Evolutionary conservation across 2,329 filamentous ascomycete species (phyloP).

Genomic region (Botrytis galanthina): DNA sequence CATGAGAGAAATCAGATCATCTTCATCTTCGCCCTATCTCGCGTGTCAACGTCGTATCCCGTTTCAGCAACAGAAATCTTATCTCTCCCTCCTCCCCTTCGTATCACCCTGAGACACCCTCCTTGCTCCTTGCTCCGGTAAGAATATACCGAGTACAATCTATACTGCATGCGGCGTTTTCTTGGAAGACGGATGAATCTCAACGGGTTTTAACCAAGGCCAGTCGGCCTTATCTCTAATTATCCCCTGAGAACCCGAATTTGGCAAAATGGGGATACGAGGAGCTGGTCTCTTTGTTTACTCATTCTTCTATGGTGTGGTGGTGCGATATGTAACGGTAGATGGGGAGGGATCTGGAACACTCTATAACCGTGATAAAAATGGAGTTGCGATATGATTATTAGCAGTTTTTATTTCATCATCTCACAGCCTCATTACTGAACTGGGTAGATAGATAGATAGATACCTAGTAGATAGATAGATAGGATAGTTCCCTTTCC

Average conservation of each 20-base stretch:
- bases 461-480: no score
- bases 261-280: slow-evolving; percentile 13
- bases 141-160: slow-evolving; percentile 12
- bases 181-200: background rate
- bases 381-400: background rate
- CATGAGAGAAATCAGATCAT: background rate
- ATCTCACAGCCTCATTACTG: background rate
- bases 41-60: slow-evolving; percentile 12
- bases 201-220: background rate
- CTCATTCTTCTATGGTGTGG: background rate
- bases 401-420: background rate
- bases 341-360: background rate
- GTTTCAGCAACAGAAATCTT: background rate
- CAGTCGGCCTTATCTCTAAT: slow-evolving; percentile 5
- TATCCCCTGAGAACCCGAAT: slow-evolving; percentile 5
- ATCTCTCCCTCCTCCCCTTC: background rate
- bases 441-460: no score
- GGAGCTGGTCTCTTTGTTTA: background rate
- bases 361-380: background rate
- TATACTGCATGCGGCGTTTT: background rate
- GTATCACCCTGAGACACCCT: background rate
- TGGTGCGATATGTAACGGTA: background rate
- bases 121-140: background rate
- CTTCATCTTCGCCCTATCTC: background rate
- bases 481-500: background rate